These are phyloP conservation scores for Pythium phragmitis DNA, from an alignment of 352 stramenopile genomes.

Conservation along the genomic window DNA sequence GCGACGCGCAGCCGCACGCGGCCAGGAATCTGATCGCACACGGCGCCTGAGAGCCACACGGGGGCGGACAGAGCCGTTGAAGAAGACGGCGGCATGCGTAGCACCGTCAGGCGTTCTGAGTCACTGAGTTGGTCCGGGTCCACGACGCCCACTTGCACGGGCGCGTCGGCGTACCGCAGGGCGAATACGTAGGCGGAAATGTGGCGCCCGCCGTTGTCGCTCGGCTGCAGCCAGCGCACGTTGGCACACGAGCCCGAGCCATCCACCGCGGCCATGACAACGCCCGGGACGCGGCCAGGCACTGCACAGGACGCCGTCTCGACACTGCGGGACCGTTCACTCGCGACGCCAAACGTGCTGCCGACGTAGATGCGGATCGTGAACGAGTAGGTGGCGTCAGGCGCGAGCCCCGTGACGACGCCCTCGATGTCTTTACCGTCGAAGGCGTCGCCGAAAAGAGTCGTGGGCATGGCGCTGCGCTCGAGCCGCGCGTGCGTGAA, in stretches of 20 bases:
- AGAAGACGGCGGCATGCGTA: not conserved
- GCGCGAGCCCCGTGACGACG: constrained; percentile 42
- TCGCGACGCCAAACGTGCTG: constrained; percentile 48
- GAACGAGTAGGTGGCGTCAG: constrained; percentile 72
- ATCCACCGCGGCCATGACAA: constrained; percentile 32
- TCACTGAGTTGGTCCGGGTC: not conserved
- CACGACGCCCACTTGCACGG: constrained; percentile 17
- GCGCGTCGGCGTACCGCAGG: constrained; percentile 16
- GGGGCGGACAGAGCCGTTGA: not conserved
- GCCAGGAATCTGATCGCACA: constrained; percentile 54
- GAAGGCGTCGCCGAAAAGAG: constrained; percentile 74
- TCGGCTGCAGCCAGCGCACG: constrained; percentile 55
- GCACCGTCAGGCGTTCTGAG: constrained; percentile 6
- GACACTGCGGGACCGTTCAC: constrained; percentile 46
- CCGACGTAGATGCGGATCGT: constrained; percentile 65
- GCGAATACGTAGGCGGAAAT: constrained; percentile 49
- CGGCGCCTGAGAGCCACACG: constrained; percentile 31
- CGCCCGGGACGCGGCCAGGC: constrained; percentile 40
- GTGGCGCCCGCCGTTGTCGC: constrained; percentile 51
- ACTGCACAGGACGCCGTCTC: constrained; percentile 39
- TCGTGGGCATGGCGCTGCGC: constrained; percentile 60
- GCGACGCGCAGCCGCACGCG: constrained; percentile 60
- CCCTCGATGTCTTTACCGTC: constrained; percentile 76
- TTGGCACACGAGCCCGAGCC: constrained; percentile 32
- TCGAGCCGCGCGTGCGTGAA: constrained; percentile 48